Conservation (phyloP, 2,329 filamentous ascomycete genomes). For the Fusarium verrucosum region DNA sequence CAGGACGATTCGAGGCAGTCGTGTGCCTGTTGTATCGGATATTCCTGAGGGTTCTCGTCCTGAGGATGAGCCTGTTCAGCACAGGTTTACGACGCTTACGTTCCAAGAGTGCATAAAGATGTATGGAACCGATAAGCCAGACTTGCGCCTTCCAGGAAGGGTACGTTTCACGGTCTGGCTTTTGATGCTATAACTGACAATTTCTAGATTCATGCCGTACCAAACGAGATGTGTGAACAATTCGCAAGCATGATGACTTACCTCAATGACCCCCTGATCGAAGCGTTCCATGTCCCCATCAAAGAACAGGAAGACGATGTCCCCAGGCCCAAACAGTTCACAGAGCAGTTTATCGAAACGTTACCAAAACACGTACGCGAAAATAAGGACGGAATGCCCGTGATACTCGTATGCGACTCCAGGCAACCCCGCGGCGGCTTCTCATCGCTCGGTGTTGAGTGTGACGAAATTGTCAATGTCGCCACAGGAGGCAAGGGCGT, state of each 20-base stretch:
- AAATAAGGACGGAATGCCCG: constrained; percentile 81
- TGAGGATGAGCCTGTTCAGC: constrained; percentile 37
- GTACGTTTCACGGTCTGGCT: constrained; percentile 52
- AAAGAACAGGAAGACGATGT: constrained; percentile 58
- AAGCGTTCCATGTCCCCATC: constrained; percentile 73
- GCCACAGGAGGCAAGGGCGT: constrained; percentile 55
- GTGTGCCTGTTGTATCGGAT: constrained; percentile 46
- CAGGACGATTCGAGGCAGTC: constrained; percentile 60
- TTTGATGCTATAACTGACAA: rapidly evolving
- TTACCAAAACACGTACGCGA: constrained; percentile 67
- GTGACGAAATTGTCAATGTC: constrained; percentile 65
- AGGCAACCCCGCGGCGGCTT: constrained; percentile 79
- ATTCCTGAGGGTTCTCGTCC: constrained; percentile 33
- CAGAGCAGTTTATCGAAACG: constrained; percentile 74
- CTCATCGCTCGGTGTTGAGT: constrained; percentile 73
- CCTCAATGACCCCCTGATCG: constrained; percentile 74
- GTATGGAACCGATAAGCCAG: constrained; percentile 93
- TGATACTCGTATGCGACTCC: constrained; percentile 78
- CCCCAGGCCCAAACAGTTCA: constrained; percentile 68
- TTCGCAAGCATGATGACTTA: constrained; percentile 80
- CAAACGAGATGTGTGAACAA: constrained; percentile 64
- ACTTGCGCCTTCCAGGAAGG: constrained; percentile 76
- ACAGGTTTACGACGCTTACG: constrained; percentile 49
- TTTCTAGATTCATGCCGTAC: constrained; percentile 69
- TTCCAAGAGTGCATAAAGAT: constrained; percentile 69